A percentile compares a stretch with the other conserved stretches of the same genome.
Conservation (phyloP, 805 yeast species). For the Candida xyloterini region DNA sequence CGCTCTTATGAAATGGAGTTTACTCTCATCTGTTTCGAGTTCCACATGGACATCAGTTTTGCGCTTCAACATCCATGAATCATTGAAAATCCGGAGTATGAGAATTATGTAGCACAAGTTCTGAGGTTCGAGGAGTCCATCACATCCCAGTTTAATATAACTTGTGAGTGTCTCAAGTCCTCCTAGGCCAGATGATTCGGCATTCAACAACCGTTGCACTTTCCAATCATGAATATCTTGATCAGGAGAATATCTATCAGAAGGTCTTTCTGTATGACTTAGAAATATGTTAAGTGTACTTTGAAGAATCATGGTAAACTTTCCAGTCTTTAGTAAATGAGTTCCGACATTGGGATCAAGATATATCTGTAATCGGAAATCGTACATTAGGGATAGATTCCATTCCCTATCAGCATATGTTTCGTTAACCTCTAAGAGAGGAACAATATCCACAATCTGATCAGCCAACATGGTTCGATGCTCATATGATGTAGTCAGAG, state of each 20-base stretch:
- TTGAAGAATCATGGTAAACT: constrained; percentile 43
- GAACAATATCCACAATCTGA: constrained; percentile 56
- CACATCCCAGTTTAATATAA: constrained; percentile 27
- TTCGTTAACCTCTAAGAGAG: constrained; percentile 48
- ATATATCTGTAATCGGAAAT: constrained; percentile 32
- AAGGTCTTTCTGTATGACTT: constrained; percentile 3
- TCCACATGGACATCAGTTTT: constrained; percentile 70
- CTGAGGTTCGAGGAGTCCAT: constrained; percentile 18
- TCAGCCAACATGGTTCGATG: constrained; percentile 47
- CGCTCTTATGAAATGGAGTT: constrained; percentile 43
- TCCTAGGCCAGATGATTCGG: constrained; percentile 15
- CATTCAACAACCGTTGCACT: constrained; percentile 7
- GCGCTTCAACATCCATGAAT: constrained; percentile 52
- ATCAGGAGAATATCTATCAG: constrained; percentile 12
- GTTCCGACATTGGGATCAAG: constrained; percentile 34
- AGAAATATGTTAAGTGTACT: constrained; percentile 19
- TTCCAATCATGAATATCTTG: constrained; percentile 14
- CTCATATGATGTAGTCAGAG: constrained; percentile 47
- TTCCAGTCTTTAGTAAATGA: constrained; percentile 39
- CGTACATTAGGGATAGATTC: constrained; percentile 32
- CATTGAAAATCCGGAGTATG: constrained; percentile 55
- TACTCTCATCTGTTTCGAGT: constrained; percentile 49
- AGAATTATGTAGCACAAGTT: constrained; percentile 40
- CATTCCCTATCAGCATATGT: constrained; percentile 47
- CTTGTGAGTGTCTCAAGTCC: constrained; percentile 24